A percentile compares a stretch with the other conserved stretches of the same genome.
These are phyloP conservation scores for Xerocomellus intermedius DNA, from an alignment of 768 basidiomycete species.

Conservation along the genomic window DNA sequence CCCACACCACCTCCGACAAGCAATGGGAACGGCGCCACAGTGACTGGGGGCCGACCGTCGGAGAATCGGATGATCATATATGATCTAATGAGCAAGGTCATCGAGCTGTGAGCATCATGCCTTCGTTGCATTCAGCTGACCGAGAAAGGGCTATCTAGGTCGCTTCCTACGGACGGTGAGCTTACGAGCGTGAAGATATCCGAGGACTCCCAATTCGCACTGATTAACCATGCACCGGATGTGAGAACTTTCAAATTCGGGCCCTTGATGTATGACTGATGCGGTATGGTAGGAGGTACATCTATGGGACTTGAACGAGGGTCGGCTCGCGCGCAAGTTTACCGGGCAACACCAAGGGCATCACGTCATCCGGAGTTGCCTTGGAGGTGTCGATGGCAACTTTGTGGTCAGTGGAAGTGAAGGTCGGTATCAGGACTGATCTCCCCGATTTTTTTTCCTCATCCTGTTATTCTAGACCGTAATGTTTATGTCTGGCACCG, in stretches of 20 bases:
- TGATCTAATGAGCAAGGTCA: slow-evolving; percentile 65
- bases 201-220: slow-evolving; percentile 78
- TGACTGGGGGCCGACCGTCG: slow-evolving; percentile 37
- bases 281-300: slow-evolving; percentile 70
- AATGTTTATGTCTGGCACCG: slow-evolving; percentile 96
- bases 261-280: slow-evolving; percentile 5
- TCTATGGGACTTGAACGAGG: slow-evolving; percentile 75
- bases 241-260: slow-evolving; percentile 44
- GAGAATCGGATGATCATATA: slow-evolving; percentile 75
- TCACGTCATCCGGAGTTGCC: slow-evolving; percentile 90
- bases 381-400: slow-evolving; percentile 85
- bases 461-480: slow-evolving; percentile 57
- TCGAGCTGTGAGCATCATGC: slow-evolving; percentile 58
- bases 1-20: slow-evolving; percentile 30
- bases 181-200: slow-evolving; percentile 88
- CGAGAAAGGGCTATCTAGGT: slow-evolving; percentile 39
- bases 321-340: slow-evolving; percentile 73
- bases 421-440: slow-evolving; percentile 52
- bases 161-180: slow-evolving; percentile 69
- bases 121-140: slow-evolving; percentile 9
- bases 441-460: slow-evolving; percentile 7
- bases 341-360: slow-evolving; percentile 81
- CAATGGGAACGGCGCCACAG: slow-evolving; percentile 33
- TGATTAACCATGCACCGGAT: slow-evolving; percentile 86
- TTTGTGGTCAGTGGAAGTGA: slow-evolving; percentile 95